These are phyloP conservation scores for Tylopilus sp. DNA, from an alignment of 1,284 basidiomycete genomes.

Conservation along the genomic window DNA sequence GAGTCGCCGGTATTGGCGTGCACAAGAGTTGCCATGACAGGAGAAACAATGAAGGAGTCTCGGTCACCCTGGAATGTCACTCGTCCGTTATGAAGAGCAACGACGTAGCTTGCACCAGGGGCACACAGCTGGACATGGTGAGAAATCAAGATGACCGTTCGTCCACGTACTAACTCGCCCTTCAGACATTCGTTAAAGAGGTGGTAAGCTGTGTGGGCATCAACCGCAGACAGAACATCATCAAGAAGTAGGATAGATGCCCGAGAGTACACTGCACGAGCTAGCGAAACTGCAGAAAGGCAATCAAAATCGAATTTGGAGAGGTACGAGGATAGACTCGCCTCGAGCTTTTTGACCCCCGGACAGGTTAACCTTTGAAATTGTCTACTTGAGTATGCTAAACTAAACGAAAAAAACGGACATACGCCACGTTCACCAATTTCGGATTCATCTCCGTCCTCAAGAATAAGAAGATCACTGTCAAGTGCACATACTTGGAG, in stretches of 20 bases:
- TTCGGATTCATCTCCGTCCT: conserved; percentile 91
- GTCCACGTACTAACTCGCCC: conserved; percentile 74
- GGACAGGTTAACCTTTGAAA: conserved; percentile 70
- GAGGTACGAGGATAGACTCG: conserved; percentile 27
- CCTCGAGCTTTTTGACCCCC: conserved; percentile 95
- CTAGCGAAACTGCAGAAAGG: conserved; percentile 64
- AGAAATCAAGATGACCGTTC: conserved; percentile 84
- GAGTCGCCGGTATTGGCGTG: conserved; percentile 48
- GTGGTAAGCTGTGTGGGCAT: conserved; percentile 85
- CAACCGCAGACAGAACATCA: conserved; percentile 79
- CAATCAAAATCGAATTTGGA: background rate
- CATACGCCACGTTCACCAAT: conserved; percentile 80
- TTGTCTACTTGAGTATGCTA: background rate
- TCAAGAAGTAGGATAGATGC: conserved; percentile 84
- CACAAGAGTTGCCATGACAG: conserved; percentile 62
- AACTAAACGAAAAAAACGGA: conserved; percentile 7
- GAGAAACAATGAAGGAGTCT: conserved; percentile 63
- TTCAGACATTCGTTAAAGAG: conserved; percentile 78
- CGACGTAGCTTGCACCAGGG: conserved; percentile 65
- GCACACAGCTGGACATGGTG: conserved; percentile 82
- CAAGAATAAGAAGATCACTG: conserved; percentile 83
- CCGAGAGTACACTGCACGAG: conserved; percentile 89
- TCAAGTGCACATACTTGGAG: conserved; percentile 58
- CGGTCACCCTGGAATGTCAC: conserved; percentile 68
- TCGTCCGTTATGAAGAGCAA: conserved; percentile 84